Conservation (phyloP, 306 rosid species). For the Urtica urens region DNA sequence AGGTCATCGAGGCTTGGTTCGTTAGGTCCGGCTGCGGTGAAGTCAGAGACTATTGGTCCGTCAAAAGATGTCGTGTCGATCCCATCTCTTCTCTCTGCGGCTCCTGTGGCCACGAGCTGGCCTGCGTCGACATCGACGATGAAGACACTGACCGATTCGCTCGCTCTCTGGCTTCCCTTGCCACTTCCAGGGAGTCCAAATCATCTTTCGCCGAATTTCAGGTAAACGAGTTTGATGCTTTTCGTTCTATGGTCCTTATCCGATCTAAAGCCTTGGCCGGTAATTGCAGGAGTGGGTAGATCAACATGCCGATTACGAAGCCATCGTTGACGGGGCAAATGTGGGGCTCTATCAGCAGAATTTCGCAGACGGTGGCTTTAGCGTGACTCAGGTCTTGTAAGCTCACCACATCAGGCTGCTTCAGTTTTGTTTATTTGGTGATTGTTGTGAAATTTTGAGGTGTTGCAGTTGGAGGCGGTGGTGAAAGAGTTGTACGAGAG, state of each 20-base stretch:
- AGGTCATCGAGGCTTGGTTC: conserved; percentile 69
- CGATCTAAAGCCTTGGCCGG: neutral
- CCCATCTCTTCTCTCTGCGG: conserved; percentile 39
- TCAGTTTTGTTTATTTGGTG: neutral
- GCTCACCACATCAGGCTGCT: conserved; percentile 6
- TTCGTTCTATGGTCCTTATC: neutral
- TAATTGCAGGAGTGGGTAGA: conserved; percentile 61
- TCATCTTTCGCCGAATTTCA: conserved; percentile 65
- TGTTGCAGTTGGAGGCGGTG: conserved; percentile 71
- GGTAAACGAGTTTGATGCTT: conserved; percentile 43
- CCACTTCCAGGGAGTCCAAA: conserved; percentile 64
- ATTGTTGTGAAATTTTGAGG: conserved; percentile 17
- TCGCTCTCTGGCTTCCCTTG: conserved; percentile 49
- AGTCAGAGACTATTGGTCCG: conserved; percentile 61
- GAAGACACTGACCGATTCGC: conserved; percentile 58
- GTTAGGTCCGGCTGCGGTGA: too few relatives aligned
- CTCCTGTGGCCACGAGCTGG: conserved; percentile 46
- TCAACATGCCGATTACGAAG: conserved; percentile 41
- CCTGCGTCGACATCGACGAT: conserved; percentile 64
- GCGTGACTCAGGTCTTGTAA: conserved; percentile 65
- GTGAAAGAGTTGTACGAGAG: conserved; percentile 49
- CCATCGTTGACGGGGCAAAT: conserved; percentile 86
- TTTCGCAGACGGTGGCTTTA: conserved; percentile 87
- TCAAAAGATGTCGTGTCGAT: conserved; percentile 29
- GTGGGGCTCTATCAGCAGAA: conserved; percentile 92